phyloP scores from a whole-genome alignment of 768 basidiomycete genomes.

The Amanita thiersii region DNA sequence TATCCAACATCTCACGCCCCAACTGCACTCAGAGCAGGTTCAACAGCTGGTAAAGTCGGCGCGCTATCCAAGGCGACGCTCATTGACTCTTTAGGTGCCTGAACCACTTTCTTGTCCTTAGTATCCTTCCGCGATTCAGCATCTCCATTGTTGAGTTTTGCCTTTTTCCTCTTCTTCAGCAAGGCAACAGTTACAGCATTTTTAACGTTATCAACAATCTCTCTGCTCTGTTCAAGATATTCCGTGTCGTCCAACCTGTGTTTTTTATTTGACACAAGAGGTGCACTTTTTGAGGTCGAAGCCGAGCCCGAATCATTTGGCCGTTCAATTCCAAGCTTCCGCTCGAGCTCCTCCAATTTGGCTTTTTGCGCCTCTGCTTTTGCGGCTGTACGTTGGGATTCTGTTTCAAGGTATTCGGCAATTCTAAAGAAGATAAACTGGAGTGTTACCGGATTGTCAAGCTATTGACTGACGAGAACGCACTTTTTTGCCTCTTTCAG shows the following conservation, averaged over 20 bases:
- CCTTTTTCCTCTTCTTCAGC: slow-evolving; percentile 17
- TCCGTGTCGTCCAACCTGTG: slow-evolving; percentile 89
- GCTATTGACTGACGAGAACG: slow-evolving; percentile 20
- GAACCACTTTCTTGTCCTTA: slow-evolving; percentile 47
- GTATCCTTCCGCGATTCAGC: slow-evolving; percentile 54
- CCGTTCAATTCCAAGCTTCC: slow-evolving; percentile 63
- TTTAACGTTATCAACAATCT: slow-evolving; percentile 87
- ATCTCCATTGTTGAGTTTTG: slow-evolving; percentile 37
- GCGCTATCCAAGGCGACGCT: no score
- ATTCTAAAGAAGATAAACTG: slow-evolving; percentile 36
- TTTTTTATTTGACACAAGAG: slow-evolving; percentile 64
- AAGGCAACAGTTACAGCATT: slow-evolving; percentile 71
- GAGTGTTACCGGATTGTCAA: background rate
- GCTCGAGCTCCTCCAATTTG: slow-evolving; percentile 81
- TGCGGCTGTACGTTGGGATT: slow-evolving; percentile 74
- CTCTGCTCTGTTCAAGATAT: slow-evolving; percentile 85
- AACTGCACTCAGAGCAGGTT: no score
- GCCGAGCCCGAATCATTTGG: slow-evolving; percentile 20
- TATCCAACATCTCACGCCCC: no score
- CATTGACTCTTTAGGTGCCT: background rate
- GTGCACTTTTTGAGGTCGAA: slow-evolving; percentile 24
- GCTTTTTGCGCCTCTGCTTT: slow-evolving; percentile 69
- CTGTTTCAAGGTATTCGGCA: slow-evolving; percentile 79
- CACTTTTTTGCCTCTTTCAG: slow-evolving; percentile 96
- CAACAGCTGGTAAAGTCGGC: no score